Evolutionary conservation across 2,329 filamentous ascomycete genomes (phyloP).

Genomic region (Gremmenia infestans): DNA sequence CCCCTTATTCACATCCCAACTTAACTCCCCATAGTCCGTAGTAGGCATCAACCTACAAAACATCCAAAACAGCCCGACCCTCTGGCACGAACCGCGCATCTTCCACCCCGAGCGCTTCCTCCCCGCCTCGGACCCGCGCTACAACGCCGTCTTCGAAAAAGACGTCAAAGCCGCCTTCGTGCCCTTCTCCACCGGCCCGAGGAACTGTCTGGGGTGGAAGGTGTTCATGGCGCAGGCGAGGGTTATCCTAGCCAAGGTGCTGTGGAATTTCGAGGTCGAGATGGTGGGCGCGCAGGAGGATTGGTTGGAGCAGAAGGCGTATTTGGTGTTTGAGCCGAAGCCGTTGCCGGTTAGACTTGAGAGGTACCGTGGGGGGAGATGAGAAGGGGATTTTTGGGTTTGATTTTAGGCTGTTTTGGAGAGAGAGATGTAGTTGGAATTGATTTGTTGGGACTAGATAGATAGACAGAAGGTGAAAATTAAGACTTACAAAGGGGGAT

Average conservation of each 20-base stretch:
- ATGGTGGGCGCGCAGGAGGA: background rate
- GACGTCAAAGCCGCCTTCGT: constrained; percentile 1
- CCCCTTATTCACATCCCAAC: background rate
- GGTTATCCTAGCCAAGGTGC: background rate
- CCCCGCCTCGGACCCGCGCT: background rate
- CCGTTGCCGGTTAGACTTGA: background rate
- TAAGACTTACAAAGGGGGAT: too few species aligned
- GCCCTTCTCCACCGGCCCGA: constrained; percentile 3
- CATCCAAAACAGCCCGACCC: background rate
- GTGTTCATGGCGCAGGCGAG: background rate
- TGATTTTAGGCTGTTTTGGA: too few species aligned
- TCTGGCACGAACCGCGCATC: background rate
- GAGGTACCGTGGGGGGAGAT: background rate
- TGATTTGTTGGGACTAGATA: too few species aligned
- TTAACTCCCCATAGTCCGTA: background rate
- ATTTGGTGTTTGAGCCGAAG: background rate
- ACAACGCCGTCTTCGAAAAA: background rate
- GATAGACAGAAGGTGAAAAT: too few species aligned
- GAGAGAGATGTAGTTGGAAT: too few species aligned
- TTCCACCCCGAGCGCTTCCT: constrained; percentile 10
- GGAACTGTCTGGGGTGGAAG: constrained; percentile 3
- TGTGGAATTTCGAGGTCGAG: background rate
- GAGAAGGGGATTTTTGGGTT: background rate
- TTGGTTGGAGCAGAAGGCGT: background rate
- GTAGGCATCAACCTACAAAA: background rate